A percentile compares a stretch with the other conserved stretches of the same genome.
phyloP scores from a whole-genome alignment of 2,329 filamentous ascomycete genomes.

The Chaetomiaceae sp. region DNA sequence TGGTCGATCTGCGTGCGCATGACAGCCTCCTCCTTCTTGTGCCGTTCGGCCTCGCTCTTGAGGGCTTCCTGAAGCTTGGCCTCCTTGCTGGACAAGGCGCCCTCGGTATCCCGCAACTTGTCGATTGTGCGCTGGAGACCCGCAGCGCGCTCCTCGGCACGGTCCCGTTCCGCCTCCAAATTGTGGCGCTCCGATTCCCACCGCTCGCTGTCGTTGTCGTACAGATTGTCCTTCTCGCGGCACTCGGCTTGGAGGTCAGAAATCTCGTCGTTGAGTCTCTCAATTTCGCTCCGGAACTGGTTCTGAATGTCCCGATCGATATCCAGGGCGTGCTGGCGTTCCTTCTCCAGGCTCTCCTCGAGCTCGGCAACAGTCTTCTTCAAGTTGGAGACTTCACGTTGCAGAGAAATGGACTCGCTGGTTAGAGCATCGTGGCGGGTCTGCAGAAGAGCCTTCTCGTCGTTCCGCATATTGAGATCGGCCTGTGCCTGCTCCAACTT shows the following conservation, averaged over 20 bases:
- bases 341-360: conserved; percentile 45
- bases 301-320: conserved; percentile 56
- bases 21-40: conserved; percentile 65
- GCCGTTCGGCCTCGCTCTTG: conserved; percentile 66
- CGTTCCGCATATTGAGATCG: conserved; percentile 54
- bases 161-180: conserved; percentile 61
- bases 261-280: conserved; percentile 55
- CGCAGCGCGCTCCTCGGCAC: conserved; percentile 62
- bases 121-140: conserved; percentile 69
- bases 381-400: conserved; percentile 55
- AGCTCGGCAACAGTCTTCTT: conserved; percentile 45
- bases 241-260: conserved; percentile 60
- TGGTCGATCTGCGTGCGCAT: conserved; percentile 71
- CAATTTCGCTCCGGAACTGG: conserved; percentile 52
- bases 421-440: conserved; percentile 63
- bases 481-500: conserved; percentile 54
- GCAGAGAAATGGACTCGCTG: conserved; percentile 61
- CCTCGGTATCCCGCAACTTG: conserved; percentile 63
- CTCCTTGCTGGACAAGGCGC: conserved; percentile 64
- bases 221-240: conserved; percentile 64
- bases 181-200: conserved; percentile 65
- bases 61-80: conserved; percentile 63
- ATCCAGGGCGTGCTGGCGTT: conserved; percentile 55
- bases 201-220: conserved; percentile 66
- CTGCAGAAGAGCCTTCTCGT: conserved; percentile 67